These are phyloP conservation scores for Beauveria pseudobassiana DNA, from an alignment of 2,329 filamentous ascomycete species.

Conservation along the genomic window DNA sequence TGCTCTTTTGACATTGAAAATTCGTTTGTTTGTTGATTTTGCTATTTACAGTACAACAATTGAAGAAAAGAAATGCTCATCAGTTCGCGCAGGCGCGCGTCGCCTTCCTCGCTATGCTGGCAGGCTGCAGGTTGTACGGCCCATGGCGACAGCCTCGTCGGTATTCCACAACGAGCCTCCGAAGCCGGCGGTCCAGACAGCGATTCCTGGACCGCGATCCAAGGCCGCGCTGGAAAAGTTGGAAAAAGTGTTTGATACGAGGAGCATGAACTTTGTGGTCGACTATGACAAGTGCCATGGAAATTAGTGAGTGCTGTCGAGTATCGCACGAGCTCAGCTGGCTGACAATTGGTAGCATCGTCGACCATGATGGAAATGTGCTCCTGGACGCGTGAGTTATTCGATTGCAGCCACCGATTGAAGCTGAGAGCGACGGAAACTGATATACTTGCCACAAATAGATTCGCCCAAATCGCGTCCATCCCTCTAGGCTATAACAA, in stretches of 20 bases:
- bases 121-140: neutral
- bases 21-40: neutral
- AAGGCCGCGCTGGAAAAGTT: slow-evolving; percentile 63
- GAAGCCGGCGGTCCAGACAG: slow-evolving; percentile 45
- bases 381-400: slow-evolving; percentile 58
- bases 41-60: neutral
- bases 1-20: neutral
- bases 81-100: slow-evolving; percentile 5
- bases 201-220: slow-evolving; percentile 71
- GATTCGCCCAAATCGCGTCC: slow-evolving; percentile 85
- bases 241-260: slow-evolving; percentile 74
- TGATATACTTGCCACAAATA: slow-evolving; percentile 21
- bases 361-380: slow-evolving; percentile 63
- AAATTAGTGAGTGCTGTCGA: slow-evolving; percentile 50
- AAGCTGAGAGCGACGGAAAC: neutral
- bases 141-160: slow-evolving; percentile 21
- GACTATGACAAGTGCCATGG: slow-evolving; percentile 69
- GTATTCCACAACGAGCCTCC: slow-evolving; percentile 44
- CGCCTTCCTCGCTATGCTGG: neutral
- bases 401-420: neutral
- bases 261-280: slow-evolving; percentile 75
- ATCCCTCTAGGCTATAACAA: slow-evolving; percentile 94
- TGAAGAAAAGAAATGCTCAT: slow-evolving; percentile 2
- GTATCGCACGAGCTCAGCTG: neutral
- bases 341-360: slow-evolving; percentile 33